Base-by-base conservation (phyloP, 2,329 filamentous ascomycete species). In the Diatrype stigma region DNA sequence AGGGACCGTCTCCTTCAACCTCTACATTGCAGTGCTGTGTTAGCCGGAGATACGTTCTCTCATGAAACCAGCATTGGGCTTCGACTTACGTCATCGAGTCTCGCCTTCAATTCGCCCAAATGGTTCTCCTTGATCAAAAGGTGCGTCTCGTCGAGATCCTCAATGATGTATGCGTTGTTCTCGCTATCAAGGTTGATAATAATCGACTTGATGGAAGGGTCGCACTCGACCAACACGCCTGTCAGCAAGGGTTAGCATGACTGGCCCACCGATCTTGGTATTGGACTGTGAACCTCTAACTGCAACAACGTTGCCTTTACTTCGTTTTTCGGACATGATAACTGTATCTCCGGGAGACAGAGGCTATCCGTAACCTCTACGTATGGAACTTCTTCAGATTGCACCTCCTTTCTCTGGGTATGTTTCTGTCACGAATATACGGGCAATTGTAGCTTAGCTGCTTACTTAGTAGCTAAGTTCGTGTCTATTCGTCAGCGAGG, bases 161-260 rank as follows among this genome's bases (percentile, higher is more conserved):
- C 87, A 55, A 91, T 87, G 63, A 93, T 88, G 67, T 84, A 89
- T 57, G 86, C 83, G 68, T 91, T 84, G 58, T 79, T 78, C 51
- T 81, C 75, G 61, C 75, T 80, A 69, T 93, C 86, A 59, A 93
- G 88, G 63, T 85, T 87, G 60, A 89, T 76, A 63, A 93, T 86
- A 74, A 92, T 90, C 56, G 89, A 87, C 71, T 91, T 92, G 78
- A 93, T 91, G 42, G 87, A 89, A n/a, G 89, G 86, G 66, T 93
- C 89, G 70, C 87, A 90, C 69, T 90, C 83, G 69, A 93, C 84
- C 57, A 93, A 79, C 26, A 89, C 85, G 55, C 88, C 88, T 82
- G 47, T 19, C 28, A 17, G 51, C 35, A 23, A 45, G 51, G 50
- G 57, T 56, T 45, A 51, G 50, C 14, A 45, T 42, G 19, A 19